Evolutionary conservation across 2,329 filamentous ascomycete genomes (phyloP).

Genomic region (Colletotrichum somersetense): DNA sequence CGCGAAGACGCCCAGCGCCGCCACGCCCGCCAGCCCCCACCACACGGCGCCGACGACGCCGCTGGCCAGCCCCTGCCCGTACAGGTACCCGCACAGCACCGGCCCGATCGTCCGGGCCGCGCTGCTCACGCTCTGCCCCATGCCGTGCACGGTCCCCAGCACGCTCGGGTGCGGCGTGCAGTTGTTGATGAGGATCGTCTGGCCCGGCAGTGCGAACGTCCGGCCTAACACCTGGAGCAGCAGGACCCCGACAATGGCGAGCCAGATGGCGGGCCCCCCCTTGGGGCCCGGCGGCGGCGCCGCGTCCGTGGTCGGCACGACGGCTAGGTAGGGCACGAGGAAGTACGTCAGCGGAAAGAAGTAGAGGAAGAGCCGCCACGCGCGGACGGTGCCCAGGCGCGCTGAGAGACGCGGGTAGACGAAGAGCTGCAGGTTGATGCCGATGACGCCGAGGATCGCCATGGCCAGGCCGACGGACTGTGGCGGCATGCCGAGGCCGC

Average conservation of each 20-base stretch:
- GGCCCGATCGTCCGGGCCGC: slow-evolving; percentile 72
- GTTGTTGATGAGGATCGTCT: slow-evolving; percentile 62
- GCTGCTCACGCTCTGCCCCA: slow-evolving; percentile 70
- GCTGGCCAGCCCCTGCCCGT: slow-evolving; percentile 68
- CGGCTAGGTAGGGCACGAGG: slow-evolving; percentile 76
- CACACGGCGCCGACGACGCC: slow-evolving; percentile 71
- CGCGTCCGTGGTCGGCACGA: slow-evolving; percentile 69
- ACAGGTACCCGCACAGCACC: slow-evolving; percentile 70
- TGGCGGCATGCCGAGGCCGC: slow-evolving; percentile 81
- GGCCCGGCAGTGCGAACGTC: slow-evolving; percentile 69
- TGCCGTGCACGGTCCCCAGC: slow-evolving; percentile 61
- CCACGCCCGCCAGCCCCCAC: slow-evolving; percentile 67
- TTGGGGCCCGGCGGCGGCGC: slow-evolving; percentile 63
- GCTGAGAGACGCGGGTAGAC: slow-evolving; percentile 77
- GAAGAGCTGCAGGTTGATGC: slow-evolving; percentile 79
- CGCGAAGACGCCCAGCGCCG: slow-evolving; percentile 61
- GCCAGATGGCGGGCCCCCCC: slow-evolving; percentile 71
- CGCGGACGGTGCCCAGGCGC: slow-evolving; percentile 75
- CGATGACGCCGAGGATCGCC: slow-evolving; percentile 80
- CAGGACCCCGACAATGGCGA: slow-evolving; percentile 72
- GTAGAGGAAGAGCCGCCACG: slow-evolving; percentile 76
- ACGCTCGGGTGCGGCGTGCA: slow-evolving; percentile 62
- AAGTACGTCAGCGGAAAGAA: slow-evolving; percentile 79
- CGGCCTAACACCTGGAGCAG: slow-evolving; percentile 74
- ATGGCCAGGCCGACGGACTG: slow-evolving; percentile 81